Percentiles rank a stretch among this genome's conserved stretches.
phyloP scores from a whole-genome alignment of 805 yeast genomes.

The Metschnikowia hibisci region DNA sequence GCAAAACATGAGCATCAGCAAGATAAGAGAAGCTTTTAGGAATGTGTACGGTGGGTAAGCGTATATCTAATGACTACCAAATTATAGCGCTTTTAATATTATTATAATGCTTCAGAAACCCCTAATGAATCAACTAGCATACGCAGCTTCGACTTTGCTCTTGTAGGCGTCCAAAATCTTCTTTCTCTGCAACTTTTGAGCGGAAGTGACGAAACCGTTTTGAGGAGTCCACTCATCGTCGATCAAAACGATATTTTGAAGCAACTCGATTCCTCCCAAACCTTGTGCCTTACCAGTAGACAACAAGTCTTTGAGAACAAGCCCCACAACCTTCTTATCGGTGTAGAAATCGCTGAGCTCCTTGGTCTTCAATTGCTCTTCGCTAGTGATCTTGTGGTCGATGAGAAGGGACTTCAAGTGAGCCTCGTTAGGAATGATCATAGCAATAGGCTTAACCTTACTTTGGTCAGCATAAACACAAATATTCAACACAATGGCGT shows the following conservation, averaged over 20 bases:
- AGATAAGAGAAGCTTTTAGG: conserved; percentile 43
- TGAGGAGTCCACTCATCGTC: conserved; percentile 98
- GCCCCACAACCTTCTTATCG: conserved; percentile 52
- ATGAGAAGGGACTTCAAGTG: conserved; percentile 57
- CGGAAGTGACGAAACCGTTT: conserved; percentile 88
- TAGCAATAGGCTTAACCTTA: conserved; percentile 89
- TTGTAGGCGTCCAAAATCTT: conserved; percentile 72
- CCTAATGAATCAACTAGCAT: conserved; percentile 21
- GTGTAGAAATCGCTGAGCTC: conserved; percentile 47
- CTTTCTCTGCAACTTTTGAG: conserved; percentile 93
- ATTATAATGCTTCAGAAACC: background rate
- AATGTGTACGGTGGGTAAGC: conserved; percentile 40
- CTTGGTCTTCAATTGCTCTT: conserved; percentile 44
- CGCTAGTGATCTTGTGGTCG: conserved; percentile 44
- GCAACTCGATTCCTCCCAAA: conserved; percentile 77
- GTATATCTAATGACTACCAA: background rate
- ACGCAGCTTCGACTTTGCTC: conserved; percentile 64
- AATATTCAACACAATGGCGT: conserved; percentile 68
- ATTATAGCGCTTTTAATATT: background rate
- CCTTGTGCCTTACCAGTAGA: conserved; percentile 80
- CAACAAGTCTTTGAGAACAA: conserved; percentile 55
- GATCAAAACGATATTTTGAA: conserved; percentile 71
- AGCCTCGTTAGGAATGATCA: conserved; percentile 75
- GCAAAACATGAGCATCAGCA: conserved; percentile 33
- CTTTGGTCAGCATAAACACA: conserved; percentile 90